Conservation (phyloP, 129 eudicot species). For the Cynara cardunculus region DNA sequence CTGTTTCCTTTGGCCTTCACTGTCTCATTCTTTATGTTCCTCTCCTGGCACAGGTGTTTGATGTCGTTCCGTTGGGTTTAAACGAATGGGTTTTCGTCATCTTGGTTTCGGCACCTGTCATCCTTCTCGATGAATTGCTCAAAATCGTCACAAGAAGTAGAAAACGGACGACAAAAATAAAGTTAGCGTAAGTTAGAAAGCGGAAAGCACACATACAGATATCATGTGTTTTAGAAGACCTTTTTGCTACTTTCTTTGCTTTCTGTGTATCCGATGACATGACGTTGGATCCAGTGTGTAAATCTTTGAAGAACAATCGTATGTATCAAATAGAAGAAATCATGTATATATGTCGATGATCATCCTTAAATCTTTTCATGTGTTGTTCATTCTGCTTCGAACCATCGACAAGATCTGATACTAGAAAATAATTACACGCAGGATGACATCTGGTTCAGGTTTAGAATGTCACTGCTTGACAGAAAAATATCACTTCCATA, state of each 20-base stretch:
- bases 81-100: conserved; percentile 64
- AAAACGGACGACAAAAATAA: conserved; percentile 40
- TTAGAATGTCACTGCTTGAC: neutral
- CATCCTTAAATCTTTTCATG: neutral
- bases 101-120: conserved; percentile 63
- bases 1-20: conserved; percentile 60
- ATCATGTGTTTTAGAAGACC: neutral
- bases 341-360: neutral
- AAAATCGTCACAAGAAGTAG: conserved; percentile 53
- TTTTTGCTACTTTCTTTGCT: neutral
- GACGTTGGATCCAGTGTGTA: neutral
- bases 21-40: conserved; percentile 68
- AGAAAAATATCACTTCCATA: neutral
- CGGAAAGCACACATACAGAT: neutral
- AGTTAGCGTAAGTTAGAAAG: conserved; percentile 26
- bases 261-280: neutral
- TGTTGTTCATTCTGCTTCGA: neutral
- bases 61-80: conserved; percentile 49
- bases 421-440: neutral
- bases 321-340: neutral
- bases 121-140: conserved; percentile 54
- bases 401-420: neutral
- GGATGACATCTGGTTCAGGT: neutral
- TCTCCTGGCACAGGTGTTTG: conserved; percentile 56
- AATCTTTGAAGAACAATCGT: neutral